Evolutionary conservation across 352 stramenopile genomes (phyloP), one percentile per base, ranked within the genome.

Genomic region (Phytopythium kandeliae): DNA sequence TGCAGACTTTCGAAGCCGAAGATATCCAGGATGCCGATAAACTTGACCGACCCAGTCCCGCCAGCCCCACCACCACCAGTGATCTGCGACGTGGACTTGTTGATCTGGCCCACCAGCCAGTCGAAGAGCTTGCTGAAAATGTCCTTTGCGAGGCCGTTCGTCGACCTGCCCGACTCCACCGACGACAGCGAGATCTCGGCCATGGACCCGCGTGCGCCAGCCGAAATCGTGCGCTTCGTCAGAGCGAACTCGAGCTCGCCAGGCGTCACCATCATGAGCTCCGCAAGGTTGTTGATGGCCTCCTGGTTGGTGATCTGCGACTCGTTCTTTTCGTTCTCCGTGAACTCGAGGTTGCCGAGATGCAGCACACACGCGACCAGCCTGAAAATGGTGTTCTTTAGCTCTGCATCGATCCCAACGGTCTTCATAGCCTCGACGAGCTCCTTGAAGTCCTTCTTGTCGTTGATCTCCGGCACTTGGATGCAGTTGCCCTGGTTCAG

Each of bases 311-410:
- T 68, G 37, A 90, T 85, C 44, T 86, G 58, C 9, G 85, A 79
- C 58, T 94, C 80, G 28, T 88, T 76, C 54, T 92, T 92, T 17
- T 83, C 82, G 58, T 95, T 94, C 48, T 95, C 82, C 1, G 72
- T 84, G 41, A 96, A 93, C 48, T 96, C 83, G 47, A 99, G 79
- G 68, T 99, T 98, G 46, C 97, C 97, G 4, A 99, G 76, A 63
- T 99, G 96, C 57, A 99, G 65, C 34, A 99, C 85, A 33, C 92
- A 97, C 16, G 97, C 97, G 41, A 99, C 85, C 12, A 99, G 87
- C 19, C 76, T 83, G 43, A 99, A 97, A 26, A 99, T 97, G 3
- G 81, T 91, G 25, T 97, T 88, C 57, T 97, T 89, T 9, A 97
- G 73, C 21, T 98, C 87, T 2, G 71, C 58, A 2, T 65, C 58